Percentiles rank a stretch among this genome's conserved stretches.
phyloP scores from a whole-genome alignment of 1,139 yeast genomes.

The Blastobotrys raffinosifermentans region DNA sequence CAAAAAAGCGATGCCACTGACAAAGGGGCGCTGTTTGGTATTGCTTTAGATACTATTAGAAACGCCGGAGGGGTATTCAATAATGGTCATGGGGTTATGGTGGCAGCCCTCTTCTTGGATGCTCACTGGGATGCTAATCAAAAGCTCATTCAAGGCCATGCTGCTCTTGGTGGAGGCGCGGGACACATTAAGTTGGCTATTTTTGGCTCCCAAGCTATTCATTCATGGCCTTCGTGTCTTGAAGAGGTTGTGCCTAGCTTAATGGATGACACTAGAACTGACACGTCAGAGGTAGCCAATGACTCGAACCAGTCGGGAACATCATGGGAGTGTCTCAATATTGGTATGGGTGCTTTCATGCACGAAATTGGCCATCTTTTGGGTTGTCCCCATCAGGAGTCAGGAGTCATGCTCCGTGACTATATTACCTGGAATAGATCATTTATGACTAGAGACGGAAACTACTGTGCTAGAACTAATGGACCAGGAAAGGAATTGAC shows the following conservation, averaged over 20 bases:
- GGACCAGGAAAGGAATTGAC: constrained; percentile 42
- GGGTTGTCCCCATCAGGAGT: constrained; percentile 88
- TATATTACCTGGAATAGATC: constrained; percentile 76
- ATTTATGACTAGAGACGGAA: constrained; percentile 65
- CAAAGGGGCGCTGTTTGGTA: constrained; percentile 68
- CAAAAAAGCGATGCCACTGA: constrained; percentile 70
- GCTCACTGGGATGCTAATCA: constrained; percentile 67
- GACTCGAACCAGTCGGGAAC: constrained; percentile 82
- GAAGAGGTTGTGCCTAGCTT: constrained; percentile 66
- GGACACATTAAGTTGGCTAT: constrained; percentile 70
- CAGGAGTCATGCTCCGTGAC: constrained; percentile 87
- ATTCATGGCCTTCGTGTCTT: constrained; percentile 79
- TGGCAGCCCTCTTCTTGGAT: constrained; percentile 81
- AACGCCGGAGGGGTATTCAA: constrained; percentile 51
- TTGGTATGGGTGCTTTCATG: constrained; percentile 90
- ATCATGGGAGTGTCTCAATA: constrained; percentile 82
- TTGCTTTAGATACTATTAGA: constrained; percentile 68
- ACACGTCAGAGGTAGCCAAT: constrained; percentile 72
- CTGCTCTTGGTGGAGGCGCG: constrained; percentile 89
- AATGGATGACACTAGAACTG: constrained; percentile 61
- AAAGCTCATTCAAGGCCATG: constrained; percentile 73
- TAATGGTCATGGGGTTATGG: constrained; percentile 52
- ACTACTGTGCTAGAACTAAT: constrained; percentile 48
- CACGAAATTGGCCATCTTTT: constrained; percentile 90
- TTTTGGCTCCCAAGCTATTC: constrained; percentile 89